These are phyloP conservation scores for Fraxinus angustifolia DNA, from an alignment of 305 asterid species.

Conservation along the genomic window DNA sequence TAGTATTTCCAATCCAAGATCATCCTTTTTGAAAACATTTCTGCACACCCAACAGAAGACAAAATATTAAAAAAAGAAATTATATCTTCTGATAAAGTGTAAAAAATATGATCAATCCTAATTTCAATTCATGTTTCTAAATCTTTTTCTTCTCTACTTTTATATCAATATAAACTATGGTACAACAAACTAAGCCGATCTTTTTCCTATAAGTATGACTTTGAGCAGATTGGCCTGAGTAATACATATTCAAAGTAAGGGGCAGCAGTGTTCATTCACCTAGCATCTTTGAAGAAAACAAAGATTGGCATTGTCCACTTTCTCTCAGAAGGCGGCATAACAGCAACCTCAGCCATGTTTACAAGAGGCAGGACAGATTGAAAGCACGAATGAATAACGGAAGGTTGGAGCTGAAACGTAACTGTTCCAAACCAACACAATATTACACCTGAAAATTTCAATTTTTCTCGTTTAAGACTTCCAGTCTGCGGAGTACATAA, in stretches of 20 bases:
- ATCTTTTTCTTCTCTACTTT: not conserved
- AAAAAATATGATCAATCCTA: not conserved
- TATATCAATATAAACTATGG: not conserved
- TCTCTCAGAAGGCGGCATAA: conserved; percentile 14
- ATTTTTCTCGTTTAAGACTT: not conserved
- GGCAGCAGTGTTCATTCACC: conserved; percentile 28
- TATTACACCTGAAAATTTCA: not conserved
- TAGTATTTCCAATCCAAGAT: conserved; percentile 63
- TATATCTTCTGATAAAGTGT: not conserved
- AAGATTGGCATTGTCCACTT: conserved; percentile 55
- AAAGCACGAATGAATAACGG: not conserved
- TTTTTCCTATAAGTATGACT: not conserved
- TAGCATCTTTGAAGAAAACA: conserved; percentile 59
- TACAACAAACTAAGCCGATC: not conserved
- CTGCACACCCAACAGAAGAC: conserved; percentile 25
- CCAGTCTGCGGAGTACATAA: not conserved
- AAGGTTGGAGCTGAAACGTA: not conserved
- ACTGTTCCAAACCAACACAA: conserved; percentile 8
- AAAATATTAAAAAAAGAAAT: not conserved
- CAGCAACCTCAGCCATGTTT: conserved; percentile 49
- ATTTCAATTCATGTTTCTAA: not conserved
- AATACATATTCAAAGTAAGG: not conserved
- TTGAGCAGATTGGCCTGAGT: not conserved
- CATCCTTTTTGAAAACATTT: conserved; percentile 63
- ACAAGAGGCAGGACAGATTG: not conserved